Evolutionary conservation across 768 basidiomycete species (phyloP).

Genomic region (Termitomyces sp.): DNA sequence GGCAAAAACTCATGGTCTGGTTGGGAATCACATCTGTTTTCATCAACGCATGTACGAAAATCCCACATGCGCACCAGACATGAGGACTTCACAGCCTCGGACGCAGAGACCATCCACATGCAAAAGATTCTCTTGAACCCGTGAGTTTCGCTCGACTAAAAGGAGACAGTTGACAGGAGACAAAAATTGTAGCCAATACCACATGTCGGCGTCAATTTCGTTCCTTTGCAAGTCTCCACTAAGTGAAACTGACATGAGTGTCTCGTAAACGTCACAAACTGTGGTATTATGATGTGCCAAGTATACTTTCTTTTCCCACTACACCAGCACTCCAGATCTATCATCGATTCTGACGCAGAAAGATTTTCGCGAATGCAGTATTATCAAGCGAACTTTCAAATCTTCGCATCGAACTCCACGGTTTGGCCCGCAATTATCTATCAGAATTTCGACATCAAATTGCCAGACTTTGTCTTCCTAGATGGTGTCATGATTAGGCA

Average conservation of each 20-base stretch:
- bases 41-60: background rate
- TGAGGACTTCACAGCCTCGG: background rate
- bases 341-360: too few species aligned
- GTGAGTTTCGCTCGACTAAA: conserved; percentile 1
- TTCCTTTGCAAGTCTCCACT: background rate
- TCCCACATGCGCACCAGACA: background rate
- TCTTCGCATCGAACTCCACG: background rate
- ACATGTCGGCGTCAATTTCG: background rate
- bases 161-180: background rate
- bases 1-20: too few species aligned
- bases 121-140: background rate
- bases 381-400: background rate
- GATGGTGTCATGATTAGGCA: background rate
- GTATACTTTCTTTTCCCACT: background rate
- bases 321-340: background rate
- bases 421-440: background rate
- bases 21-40: background rate
- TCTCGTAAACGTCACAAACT: background rate
- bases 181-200: background rate
- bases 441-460: background rate
- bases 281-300: background rate
- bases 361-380: background rate
- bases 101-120: background rate
- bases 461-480: background rate
- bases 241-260: background rate